Evolutionary conservation across 2,329 filamentous ascomycete genomes (phyloP), one percentile per base, ranked within the genome.

Genomic region (Sarocladium brachiariae): DNA sequence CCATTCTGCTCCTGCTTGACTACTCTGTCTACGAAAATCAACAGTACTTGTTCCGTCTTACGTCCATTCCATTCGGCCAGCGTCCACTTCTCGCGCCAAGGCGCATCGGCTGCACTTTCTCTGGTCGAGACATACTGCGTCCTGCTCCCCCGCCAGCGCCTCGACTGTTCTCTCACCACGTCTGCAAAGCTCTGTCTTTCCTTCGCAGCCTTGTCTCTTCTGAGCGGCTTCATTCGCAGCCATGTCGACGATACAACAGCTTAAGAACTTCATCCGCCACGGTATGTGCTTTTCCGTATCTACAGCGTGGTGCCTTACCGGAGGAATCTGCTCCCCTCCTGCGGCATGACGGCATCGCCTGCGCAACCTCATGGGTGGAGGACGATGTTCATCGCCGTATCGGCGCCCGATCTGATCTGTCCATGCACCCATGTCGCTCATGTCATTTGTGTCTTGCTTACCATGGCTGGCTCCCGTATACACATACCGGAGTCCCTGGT

Each of bases 251-350:
- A 95, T 39, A 73, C 92, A 96, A 74, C 93, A 93, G 66, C 81
- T 96, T 62, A 96, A 97, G 73, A 96, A 96, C 71, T 95, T 97
- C 71, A 93, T 97, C 71, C 88, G 92, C 58, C 92, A 96, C 76
- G 92, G 80, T 83, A 72, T 51, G 74, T 62, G 33, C 51, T 38
- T 23, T 37, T 23, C 21, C 14, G 33, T n/a, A n/a, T 5, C 13
- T n/a, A 18, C 18, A 16, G n/a, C 30, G 16, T 19, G 30, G 13
- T 49, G 46, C 33, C 37, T 49, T 9, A 21, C 23, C 24, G 33
- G 24, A 21, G 30, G 37, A 49, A 27, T 7, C 4, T 18, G 18
- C 14, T 18, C 46, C 46, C 31, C 16, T 31, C 46, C 46, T 49
- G 46, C 46, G 46, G 46, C 37, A 49, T 49, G 46, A 49, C 46